Percentiles rank a stretch among this genome's conserved stretches.
Evolutionary conservation across 768 basidiomycete genomes (phyloP).

Genomic region (Naematelia aurantialba): DNA sequence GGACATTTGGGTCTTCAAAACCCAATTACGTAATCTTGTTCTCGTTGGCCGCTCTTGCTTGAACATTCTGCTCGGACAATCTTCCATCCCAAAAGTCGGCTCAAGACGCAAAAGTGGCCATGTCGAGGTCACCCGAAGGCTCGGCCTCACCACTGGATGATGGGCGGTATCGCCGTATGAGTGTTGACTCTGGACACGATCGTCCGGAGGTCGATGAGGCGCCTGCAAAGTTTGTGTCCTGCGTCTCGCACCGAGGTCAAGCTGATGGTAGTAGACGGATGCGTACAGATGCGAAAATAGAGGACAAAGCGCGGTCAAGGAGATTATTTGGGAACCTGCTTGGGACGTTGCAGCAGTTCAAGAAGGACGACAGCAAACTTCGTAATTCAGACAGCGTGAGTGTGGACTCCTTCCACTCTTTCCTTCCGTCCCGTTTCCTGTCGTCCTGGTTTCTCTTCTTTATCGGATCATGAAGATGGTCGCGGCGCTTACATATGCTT

Average conservation of each 20-base stretch:
- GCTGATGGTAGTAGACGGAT: slow-evolving; percentile 32
- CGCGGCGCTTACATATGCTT: no score
- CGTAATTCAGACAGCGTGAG: slow-evolving; percentile 42
- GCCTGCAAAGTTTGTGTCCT: slow-evolving; percentile 29
- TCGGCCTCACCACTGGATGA: slow-evolving; percentile 2
- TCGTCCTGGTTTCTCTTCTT: no score
- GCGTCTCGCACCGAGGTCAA: neutral
- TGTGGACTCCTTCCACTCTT: slow-evolving; percentile 2
- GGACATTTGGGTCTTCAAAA: neutral
- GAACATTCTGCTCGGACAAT: neutral
- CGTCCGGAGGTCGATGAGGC: slow-evolving; percentile 28
- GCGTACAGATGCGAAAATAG: slow-evolving; percentile 30
- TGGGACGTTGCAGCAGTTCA: slow-evolving; percentile 47
- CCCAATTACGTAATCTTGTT: no score
- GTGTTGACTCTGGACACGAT: slow-evolving; percentile 4
- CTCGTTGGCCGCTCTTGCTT: no score
- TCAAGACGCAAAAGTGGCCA: neutral
- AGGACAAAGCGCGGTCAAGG: slow-evolving; percentile 46
- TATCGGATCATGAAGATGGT: neutral
- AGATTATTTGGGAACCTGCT: slow-evolving; percentile 48
- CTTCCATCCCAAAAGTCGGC: no score
- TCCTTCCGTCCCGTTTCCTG: no score
- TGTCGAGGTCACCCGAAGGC: neutral
- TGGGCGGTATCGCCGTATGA: slow-evolving; percentile 2
- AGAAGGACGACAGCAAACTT: slow-evolving; percentile 45